Percentiles rank a stretch among this genome's conserved stretches.
phyloP scores from a whole-genome alignment of 768 basidiomycete species.

The Dioszegia crocea region DNA sequence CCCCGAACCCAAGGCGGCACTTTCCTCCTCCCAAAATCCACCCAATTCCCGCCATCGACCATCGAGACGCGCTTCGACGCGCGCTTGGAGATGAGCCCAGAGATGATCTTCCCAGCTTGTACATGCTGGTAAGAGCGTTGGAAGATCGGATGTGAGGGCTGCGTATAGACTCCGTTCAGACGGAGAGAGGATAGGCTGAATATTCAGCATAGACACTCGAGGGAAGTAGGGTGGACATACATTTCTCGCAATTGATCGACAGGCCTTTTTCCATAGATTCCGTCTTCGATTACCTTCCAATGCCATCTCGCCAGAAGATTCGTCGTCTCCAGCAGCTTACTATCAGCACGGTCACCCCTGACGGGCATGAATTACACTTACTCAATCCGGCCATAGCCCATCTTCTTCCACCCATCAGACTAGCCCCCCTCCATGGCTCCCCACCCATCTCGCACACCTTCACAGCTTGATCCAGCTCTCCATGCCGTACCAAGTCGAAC shows the following conservation, averaged over 20 bases:
- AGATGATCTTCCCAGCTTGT: constrained; percentile 91
- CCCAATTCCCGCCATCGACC: constrained; percentile 52
- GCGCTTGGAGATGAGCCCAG: constrained; percentile 78
- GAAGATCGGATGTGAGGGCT: constrained; percentile 66
- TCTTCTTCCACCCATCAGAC: constrained; percentile 72
- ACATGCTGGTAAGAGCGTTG: constrained; percentile 66
- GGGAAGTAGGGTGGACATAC: constrained; percentile 52
- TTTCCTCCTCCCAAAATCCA: constrained; percentile 75
- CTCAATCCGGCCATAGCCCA: constrained; percentile 51
- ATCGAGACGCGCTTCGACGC: constrained; percentile 65
- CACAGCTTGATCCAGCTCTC: constrained; percentile 77
- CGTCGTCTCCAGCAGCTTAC: constrained; percentile 3
- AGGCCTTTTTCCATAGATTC: constrained; percentile 81
- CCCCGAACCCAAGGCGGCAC: constrained; percentile 40
- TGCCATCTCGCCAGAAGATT: constrained; percentile 5
- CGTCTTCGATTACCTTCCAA: constrained; percentile 67
- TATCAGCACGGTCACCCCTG: neutral
- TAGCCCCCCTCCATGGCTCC: constrained; percentile 89
- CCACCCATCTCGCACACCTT: constrained; percentile 75
- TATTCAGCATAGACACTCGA: neutral
- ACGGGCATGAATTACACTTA: constrained; percentile 8
- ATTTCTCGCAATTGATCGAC: constrained; percentile 71
- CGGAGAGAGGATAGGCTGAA: constrained; percentile 53
- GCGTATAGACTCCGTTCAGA: constrained; percentile 85
- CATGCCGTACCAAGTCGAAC: constrained; percentile 76